These are phyloP conservation scores for Leccinum variicolor DNA, from an alignment of 768 basidiomycete species.

Conservation along the genomic window DNA sequence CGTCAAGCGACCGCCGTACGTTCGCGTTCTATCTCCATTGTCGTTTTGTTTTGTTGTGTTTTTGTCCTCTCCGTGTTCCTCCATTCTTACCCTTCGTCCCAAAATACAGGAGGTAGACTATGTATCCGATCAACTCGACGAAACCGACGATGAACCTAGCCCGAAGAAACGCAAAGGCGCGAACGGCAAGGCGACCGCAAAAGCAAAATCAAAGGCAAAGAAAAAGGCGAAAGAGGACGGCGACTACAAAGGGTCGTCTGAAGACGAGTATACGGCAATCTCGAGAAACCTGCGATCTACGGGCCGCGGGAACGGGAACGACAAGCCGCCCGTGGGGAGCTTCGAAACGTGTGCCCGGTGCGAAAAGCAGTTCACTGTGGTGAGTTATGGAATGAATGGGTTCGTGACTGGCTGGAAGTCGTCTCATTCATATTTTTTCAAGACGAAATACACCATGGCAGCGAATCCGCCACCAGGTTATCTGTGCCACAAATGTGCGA, in stretches of 20 bases:
- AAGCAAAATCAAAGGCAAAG: constrained; percentile 38
- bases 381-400: constrained; percentile 40
- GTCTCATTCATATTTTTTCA: neutral
- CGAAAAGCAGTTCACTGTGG: constrained; percentile 83
- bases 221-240: constrained; percentile 42
- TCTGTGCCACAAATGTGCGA: constrained; percentile 83
- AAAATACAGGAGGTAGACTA: constrained; percentile 39
- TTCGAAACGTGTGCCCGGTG: constrained; percentile 83
- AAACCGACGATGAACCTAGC: constrained; percentile 41
- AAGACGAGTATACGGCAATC: constrained; percentile 65
- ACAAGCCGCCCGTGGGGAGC: constrained; percentile 70
- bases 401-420: neutral
- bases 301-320: constrained; percentile 28
- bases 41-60: neutral
- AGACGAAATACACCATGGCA: constrained; percentile 88
- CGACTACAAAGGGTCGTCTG: constrained; percentile 51
- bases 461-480: constrained; percentile 68
- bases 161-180: constrained; percentile 56
- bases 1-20: constrained; percentile 10
- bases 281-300: constrained; percentile 46
- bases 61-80: neutral
- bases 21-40: neutral
- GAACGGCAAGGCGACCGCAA: constrained; percentile 39
- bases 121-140: constrained; percentile 76
- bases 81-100: neutral